Conservation (phyloP, 2,329 filamentous ascomycete species). For the Magnaporthiopsis incrustans region DNA sequence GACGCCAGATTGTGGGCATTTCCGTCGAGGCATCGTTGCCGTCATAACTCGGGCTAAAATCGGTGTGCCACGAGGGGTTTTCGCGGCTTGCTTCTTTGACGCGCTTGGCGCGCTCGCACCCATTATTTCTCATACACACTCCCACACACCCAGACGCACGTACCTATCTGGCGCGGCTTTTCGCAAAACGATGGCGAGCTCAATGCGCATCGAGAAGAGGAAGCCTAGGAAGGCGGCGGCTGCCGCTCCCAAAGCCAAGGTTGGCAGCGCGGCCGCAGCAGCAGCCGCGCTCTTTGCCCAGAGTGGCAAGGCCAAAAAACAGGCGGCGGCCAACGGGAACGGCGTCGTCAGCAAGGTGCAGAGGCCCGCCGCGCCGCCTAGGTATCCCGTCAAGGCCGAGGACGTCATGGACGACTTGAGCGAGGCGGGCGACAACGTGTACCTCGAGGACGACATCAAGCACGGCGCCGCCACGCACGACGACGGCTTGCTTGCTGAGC, state of each 20-base stretch:
- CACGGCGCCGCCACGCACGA: constrained; percentile 6
- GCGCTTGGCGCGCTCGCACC: too few relatives aligned
- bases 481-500: constrained; percentile 6
- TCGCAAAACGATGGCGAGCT: neutral
- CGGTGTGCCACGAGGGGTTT: neutral
- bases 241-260: neutral
- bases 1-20: neutral
- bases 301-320: neutral
- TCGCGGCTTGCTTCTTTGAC: neutral
- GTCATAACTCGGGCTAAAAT: neutral
- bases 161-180: neutral
- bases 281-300: neutral
- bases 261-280: neutral
- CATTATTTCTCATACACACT: neutral
- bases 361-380: neutral
- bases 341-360: constrained; percentile 6
- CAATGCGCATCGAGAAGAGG: neutral
- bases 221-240: neutral
- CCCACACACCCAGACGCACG: neutral
- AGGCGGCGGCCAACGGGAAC: neutral
- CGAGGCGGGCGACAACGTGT: constrained; percentile 9
- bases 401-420: constrained; percentile 9
- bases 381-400: neutral
- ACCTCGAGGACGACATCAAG: constrained; percentile 10
- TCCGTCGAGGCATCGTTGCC: neutral